phyloP scores from a whole-genome alignment of 2,329 filamentous ascomycete genomes.

The Fusarium avenaceum region DNA sequence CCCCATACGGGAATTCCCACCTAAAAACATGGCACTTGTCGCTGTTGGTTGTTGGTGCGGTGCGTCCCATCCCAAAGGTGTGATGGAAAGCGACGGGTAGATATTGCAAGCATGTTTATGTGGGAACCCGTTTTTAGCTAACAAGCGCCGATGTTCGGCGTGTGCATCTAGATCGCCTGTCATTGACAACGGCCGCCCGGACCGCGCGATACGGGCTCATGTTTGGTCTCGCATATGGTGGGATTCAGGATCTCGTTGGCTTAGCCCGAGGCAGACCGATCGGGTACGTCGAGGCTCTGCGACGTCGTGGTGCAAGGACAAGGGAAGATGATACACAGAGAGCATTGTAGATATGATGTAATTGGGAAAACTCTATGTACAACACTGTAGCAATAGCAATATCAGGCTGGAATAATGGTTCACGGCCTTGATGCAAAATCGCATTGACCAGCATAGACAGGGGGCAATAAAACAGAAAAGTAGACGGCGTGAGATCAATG shows the following conservation, averaged over 20 bases:
- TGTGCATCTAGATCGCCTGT: conserved; percentile 76
- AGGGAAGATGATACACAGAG: conserved; percentile 29
- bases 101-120: conserved; percentile 41
- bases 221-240: conserved; percentile 83
- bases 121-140: conserved; percentile 41
- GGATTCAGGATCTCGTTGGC: conserved; percentile 81
- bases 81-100: conserved; percentile 46
- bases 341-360: conserved; percentile 12
- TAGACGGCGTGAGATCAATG: conserved; percentile 9
- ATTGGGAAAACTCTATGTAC: conserved; percentile 4
- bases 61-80: background rate
- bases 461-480: conserved; percentile 6
- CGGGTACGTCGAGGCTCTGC: conserved; percentile 78
- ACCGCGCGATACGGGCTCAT: conserved; percentile 85
- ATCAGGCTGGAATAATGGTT: conserved; percentile 1
- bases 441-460: conserved; percentile 15
- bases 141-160: conserved; percentile 51
- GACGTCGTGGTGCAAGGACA: conserved; percentile 55
- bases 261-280: conserved; percentile 78
- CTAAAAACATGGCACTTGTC: conserved; percentile 19
- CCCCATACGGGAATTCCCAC: conserved; percentile 36
- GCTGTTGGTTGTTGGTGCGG: conserved; percentile 9
- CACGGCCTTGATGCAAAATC: background rate
- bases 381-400: conserved; percentile 19
- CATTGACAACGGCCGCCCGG: conserved; percentile 79